Evolutionary conservation across 2,329 filamentous ascomycete species (phyloP).

Genomic region (Ilyonectria mors-panacis): DNA sequence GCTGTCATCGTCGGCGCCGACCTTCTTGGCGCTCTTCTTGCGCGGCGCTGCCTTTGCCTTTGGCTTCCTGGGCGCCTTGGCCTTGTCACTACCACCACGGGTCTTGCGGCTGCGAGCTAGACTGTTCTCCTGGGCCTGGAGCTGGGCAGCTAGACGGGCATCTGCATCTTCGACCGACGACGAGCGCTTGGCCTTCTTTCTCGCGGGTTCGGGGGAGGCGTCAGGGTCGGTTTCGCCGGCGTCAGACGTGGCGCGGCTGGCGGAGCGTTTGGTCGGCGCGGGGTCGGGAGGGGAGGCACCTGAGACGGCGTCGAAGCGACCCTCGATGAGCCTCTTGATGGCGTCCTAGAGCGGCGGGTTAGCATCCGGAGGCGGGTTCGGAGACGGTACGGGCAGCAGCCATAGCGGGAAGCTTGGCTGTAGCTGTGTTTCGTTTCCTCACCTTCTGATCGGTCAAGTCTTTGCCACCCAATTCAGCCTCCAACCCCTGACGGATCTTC

Average conservation of each 20-base stretch:
- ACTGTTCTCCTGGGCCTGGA: constrained; percentile 94
- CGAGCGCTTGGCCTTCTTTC: constrained; percentile 79
- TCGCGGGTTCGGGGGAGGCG: constrained; percentile 61
- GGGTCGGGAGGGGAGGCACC: constrained; percentile 55
- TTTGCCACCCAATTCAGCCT: constrained; percentile 68
- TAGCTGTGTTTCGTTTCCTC: constrained; percentile 25
- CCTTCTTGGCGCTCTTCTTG: constrained; percentile 83
- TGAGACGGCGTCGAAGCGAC: constrained; percentile 80
- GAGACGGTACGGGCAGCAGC: constrained; percentile 15
- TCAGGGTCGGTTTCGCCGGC: constrained; percentile 64
- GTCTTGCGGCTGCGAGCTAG: constrained; percentile 78
- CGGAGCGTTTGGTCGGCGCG: constrained; percentile 53
- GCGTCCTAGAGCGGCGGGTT: constrained; percentile 64
- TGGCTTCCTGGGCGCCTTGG: constrained; percentile 75
- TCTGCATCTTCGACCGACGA: constrained; percentile 79
- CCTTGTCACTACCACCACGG: constrained; percentile 77
- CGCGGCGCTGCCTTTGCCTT: constrained; percentile 70
- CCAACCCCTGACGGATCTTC: constrained; percentile 71
- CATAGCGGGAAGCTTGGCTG: constrained; percentile 3
- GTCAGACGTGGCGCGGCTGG: constrained; percentile 54
- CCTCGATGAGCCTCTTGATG: constrained; percentile 80
- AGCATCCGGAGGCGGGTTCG: background rate
- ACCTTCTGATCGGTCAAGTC: constrained; percentile 74
- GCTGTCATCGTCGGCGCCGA: constrained; percentile 85
- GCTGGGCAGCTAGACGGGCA: constrained; percentile 85